Base-by-base conservation (phyloP, 352 stramenopile species). In the Blastocystis sp. region DNA sequence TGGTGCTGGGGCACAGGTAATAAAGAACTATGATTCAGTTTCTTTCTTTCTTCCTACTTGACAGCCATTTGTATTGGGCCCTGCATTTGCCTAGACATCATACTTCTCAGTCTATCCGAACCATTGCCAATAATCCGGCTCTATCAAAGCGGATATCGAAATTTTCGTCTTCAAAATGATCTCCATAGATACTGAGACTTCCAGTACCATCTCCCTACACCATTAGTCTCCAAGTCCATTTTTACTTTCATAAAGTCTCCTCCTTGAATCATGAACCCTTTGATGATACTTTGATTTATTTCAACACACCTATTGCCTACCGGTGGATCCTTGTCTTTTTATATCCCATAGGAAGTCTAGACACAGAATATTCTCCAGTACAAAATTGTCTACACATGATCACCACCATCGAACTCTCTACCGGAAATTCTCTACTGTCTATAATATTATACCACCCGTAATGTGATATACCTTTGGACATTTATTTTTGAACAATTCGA, bases 121-220 rank as follows among this genome's bases (percentile, higher is more conserved):
- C 77, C 96, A 99, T 99, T 51, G 94, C 96, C 87, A 98, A 91
- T 49, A 97, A 92, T 9, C 95, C 95, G 52, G 92, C 88, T 77
- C 93, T 91, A 67, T 95, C 93, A 91, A 97, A 90, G 29, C 91
- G 90, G 61, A 93, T 49, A 75, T 87, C 89, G 80, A 95, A 96
- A 87, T 97, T 97, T 88, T 99, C 97, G 89, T 99, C 97, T 58
- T 94, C 93, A 88, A 99, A 99, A 88, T 96, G 97, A 87, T 91
- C 90, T 5, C 94, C 93, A 80, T 97, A 96, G 67, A 97, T 97
- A 37, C 67, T 87, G 39, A 87, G 29, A 61, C 65, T 87, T 29
- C 77, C 77, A 11, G 77, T 87, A 49, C 77, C 77, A 87, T 87
- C 77, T 32, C 65, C 65, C 77, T 87, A 87, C 5, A 54, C 0